Percentiles rank a stretch among this genome's conserved stretches.
These are phyloP conservation scores for Ichthyophthirius multifiliis DNA, from an alignment of 169 alveolate species.

Conservation along the genomic window DNA sequence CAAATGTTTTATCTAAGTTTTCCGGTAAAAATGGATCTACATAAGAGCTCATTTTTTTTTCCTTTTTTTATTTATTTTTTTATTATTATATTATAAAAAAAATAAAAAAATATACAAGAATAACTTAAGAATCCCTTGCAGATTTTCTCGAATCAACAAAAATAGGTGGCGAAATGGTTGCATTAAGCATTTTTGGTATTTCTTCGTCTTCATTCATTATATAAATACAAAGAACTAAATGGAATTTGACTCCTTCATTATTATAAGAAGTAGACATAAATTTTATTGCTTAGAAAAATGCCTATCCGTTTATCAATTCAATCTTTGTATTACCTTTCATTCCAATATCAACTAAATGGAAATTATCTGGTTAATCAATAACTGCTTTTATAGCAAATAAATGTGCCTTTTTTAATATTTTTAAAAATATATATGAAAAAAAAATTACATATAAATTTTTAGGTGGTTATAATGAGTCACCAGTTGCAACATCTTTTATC, in stretches of 20 bases:
- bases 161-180: conserved; percentile 45
- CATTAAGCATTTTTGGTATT: conserved; percentile 25
- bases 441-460: conserved; percentile 29
- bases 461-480: conserved; percentile 30
- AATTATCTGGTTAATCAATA: conserved; percentile 7
- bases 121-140: conserved; percentile 30
- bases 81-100: not conserved
- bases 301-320: conserved; percentile 40
- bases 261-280: conserved; percentile 40
- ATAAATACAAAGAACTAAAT: conserved; percentile 28
- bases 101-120: not conserved
- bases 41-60: conserved; percentile 25
- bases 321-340: conserved; percentile 40
- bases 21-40: conserved; percentile 45
- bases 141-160: conserved; percentile 39
- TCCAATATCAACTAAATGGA: conserved; percentile 38
- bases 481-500: conserved; percentile 40
- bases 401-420: conserved; percentile 15
- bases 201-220: conserved; percentile 29
- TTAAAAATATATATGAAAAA: not conserved
- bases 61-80: not conserved
- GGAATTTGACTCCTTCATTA: conserved; percentile 49
- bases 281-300: conserved; percentile 30
- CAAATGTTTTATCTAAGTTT: conserved; percentile 20
- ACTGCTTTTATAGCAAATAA: conserved; percentile 35